Conservation (phyloP, 73 alveolate species). For the Diophrys sp. region DNA sequence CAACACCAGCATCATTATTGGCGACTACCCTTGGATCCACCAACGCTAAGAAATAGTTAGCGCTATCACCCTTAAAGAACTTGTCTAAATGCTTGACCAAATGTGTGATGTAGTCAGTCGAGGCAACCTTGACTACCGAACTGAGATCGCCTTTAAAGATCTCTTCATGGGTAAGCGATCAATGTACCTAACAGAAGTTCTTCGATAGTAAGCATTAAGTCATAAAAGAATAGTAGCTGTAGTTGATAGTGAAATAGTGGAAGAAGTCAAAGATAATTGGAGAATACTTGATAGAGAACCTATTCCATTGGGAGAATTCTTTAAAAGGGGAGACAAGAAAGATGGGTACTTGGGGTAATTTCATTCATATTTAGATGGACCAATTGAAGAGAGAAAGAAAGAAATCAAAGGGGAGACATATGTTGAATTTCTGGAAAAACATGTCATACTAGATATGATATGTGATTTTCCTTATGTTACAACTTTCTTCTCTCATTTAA, state of each 20-base stretch:
- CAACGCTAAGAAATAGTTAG: constrained; percentile 51
- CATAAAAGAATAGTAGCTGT: constrained; percentile 39
- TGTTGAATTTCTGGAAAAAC: too few relatives aligned
- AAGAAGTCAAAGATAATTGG: constrained; percentile 52
- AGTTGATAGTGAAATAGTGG: constrained; percentile 44
- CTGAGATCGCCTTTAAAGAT: constrained; percentile 14
- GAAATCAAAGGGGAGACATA: too few relatives aligned
- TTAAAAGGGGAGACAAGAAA: too few relatives aligned
- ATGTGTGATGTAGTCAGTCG: constrained; percentile 17
- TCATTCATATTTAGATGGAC: too few relatives aligned
- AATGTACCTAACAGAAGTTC: constrained; percentile 47
- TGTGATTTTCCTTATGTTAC: too few relatives aligned
- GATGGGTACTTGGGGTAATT: too few relatives aligned
- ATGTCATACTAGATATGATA: too few relatives aligned
- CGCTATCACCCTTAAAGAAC: constrained; percentile 14
- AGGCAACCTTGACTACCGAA: constrained; percentile 32
- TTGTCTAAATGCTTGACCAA: constrained; percentile 23
- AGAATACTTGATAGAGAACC: constrained; percentile 20
- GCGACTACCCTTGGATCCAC: constrained; percentile 50
- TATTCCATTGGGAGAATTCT: constrained; percentile 25
- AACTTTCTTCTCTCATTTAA: too few relatives aligned
- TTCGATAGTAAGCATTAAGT: constrained; percentile 32
- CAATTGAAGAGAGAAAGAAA: too few relatives aligned
- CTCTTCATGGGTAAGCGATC: constrained; percentile 36
- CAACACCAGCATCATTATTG: constrained; percentile 13